Evolutionary conservation across 768 basidiomycete genomes (phyloP).

Genomic region (Cyclocybe cylindracea): DNA sequence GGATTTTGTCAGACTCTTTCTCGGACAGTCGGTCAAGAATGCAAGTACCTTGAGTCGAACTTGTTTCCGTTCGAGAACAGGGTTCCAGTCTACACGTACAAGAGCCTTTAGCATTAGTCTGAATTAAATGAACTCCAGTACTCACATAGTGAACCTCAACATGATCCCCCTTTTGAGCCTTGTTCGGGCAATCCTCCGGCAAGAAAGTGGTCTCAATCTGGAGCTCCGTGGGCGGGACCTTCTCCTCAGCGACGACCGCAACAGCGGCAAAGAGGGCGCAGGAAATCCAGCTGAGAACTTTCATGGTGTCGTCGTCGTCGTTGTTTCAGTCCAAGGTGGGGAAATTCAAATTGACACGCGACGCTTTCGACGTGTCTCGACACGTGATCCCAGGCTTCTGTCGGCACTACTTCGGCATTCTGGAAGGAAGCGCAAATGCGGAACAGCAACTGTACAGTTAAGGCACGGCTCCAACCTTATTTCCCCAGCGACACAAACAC

Average conservation of each 20-base stretch:
- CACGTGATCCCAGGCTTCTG: constrained; percentile 3
- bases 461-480: constrained; percentile 32
- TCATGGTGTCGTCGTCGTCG: constrained; percentile 40
- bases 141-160: constrained; percentile 80
- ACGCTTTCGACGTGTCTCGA: constrained; percentile 12
- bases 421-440: constrained; percentile 1
- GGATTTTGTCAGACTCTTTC: background rate
- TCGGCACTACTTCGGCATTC: background rate
- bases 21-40: background rate
- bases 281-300: constrained; percentile 49
- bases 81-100: constrained; percentile 66
- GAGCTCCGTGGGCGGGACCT: constrained; percentile 50
- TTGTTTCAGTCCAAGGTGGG: background rate
- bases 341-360: background rate
- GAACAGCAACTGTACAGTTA: constrained; percentile 35
- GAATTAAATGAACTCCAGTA: background rate
- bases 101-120: background rate
- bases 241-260: constrained; percentile 39
- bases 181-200: constrained; percentile 57
- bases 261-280: constrained; percentile 46
- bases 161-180: constrained; percentile 60
- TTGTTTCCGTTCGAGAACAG: constrained; percentile 74
- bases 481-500: constrained; percentile 26
- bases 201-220: constrained; percentile 59
- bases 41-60: constrained; percentile 83